phyloP scores from a whole-genome alignment of 768 basidiomycete genomes.

The Hirschioporus abietinus region DNA sequence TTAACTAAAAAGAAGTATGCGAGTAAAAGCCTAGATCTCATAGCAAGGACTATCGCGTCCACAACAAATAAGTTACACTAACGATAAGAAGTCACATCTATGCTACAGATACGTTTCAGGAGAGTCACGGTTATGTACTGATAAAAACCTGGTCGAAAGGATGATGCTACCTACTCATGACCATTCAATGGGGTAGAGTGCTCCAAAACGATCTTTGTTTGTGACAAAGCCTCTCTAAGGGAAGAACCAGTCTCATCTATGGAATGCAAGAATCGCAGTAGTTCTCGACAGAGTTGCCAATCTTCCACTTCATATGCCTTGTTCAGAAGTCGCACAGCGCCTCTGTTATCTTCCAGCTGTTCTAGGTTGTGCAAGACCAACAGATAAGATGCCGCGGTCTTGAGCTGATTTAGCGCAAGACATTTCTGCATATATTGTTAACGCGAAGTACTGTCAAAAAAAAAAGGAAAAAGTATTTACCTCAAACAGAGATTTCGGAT shows the following conservation, averaged over 20 bases:
- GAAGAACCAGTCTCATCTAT: slow-evolving; percentile 83
- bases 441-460: neutral
- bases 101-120: neutral
- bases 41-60: neutral
- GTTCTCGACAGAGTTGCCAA: slow-evolving; percentile 87
- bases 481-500: slow-evolving; percentile 88
- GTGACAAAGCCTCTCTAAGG: slow-evolving; percentile 53
- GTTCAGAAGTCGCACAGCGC: slow-evolving; percentile 76
- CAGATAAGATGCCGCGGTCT: slow-evolving; percentile 89
- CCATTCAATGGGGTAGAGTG: neutral
- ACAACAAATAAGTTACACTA: neutral
- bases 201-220: slow-evolving; percentile 36
- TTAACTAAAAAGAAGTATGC: too few relatives aligned
- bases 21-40: neutral
- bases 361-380: slow-evolving; percentile 92
- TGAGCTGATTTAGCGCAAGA: slow-evolving; percentile 62
- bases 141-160: neutral
- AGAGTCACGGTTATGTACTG: neutral
- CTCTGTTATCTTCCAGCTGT: slow-evolving; percentile 68
- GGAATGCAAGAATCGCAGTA: slow-evolving; percentile 87
- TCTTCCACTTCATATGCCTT: slow-evolving; percentile 74
- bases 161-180: neutral
- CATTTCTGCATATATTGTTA: slow-evolving; percentile 51
- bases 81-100: neutral
- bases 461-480: slow-evolving; percentile 33